These are phyloP conservation scores for Ganoderma sinense DNA, from an alignment of 1,284 basidiomycete genomes.

Conservation along the genomic window DNA sequence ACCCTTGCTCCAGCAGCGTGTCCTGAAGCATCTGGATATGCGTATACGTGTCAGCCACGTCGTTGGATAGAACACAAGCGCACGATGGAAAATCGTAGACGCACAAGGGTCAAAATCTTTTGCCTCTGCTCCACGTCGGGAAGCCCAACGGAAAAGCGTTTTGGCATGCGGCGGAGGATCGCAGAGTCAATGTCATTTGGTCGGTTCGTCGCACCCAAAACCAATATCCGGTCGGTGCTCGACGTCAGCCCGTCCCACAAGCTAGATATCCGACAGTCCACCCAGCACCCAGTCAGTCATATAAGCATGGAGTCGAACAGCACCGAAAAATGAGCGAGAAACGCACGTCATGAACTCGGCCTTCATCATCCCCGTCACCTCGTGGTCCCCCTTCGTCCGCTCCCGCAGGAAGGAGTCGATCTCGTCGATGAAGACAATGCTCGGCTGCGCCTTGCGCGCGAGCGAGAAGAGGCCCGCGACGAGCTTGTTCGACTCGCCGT, in stretches of 20 bases:
- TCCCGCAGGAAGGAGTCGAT: conserved; percentile 93
- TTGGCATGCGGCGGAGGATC: conserved; percentile 96
- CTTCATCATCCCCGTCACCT: conserved; percentile 99
- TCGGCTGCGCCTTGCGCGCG: conserved; percentile 78
- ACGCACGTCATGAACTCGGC: conserved; percentile 98
- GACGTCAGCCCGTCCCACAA: conserved; percentile 98
- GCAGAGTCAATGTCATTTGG: conserved; percentile 96
- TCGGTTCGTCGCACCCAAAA: conserved; percentile 96
- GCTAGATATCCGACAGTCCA: conserved; percentile 47
- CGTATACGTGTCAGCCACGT: conserved; percentile 8
- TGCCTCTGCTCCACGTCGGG: conserved; percentile 85
- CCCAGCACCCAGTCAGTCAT: background rate
- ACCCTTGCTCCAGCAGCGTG: conserved; percentile 71
- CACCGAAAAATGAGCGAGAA: background rate
- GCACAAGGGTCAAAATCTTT: conserved; percentile 89
- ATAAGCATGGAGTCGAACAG: background rate
- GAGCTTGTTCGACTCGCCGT: conserved; percentile 98
- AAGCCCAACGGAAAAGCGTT: conserved; percentile 91
- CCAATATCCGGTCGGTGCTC: conserved; percentile 85
- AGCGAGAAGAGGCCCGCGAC: conserved; percentile 87
- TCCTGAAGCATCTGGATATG: conserved; percentile 84
- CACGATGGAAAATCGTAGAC: conserved; percentile 26
- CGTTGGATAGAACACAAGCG: background rate
- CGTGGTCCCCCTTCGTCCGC: conserved; percentile 89
- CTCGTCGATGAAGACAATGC: conserved; percentile 86